phyloP scores from a whole-genome alignment of 225 moss, liverwort and hornwort species.

The Rhytidiadelphus loreus region DNA sequence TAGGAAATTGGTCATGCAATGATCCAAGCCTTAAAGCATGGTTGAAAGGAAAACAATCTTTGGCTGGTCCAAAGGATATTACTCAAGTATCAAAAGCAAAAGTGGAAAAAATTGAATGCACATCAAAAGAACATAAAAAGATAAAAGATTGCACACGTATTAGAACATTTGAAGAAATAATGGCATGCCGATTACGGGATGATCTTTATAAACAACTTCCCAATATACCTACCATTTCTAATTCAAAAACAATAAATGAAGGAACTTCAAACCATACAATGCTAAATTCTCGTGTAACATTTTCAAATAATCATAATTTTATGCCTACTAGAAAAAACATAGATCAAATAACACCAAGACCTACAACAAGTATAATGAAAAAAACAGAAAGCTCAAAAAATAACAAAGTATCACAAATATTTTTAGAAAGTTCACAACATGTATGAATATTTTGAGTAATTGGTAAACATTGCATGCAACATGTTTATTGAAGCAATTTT shows the following conservation, averaged over 20 bases:
- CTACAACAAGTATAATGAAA: background rate
- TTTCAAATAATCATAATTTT: background rate
- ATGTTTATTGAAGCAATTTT: background rate
- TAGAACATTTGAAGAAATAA: conserved; percentile 20
- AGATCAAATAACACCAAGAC: background rate
- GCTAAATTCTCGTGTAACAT: background rate
- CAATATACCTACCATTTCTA: background rate
- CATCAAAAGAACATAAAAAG: background rate
- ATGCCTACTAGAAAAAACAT: background rate
- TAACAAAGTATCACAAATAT: background rate
- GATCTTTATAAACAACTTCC: background rate
- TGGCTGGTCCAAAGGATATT: background rate
- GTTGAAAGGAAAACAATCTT: conserved; percentile 28
- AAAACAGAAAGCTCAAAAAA: background rate
- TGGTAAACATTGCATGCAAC: background rate
- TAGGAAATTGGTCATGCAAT: conserved; percentile 10
- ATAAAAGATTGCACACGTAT: background rate
- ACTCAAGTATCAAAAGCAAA: background rate
- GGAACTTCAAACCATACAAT: background rate
- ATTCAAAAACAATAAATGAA: background rate
- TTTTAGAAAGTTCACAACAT: background rate
- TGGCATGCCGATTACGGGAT: background rate
- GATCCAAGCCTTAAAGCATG: conserved; percentile 7
- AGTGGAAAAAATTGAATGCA: background rate
- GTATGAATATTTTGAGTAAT: background rate